These are phyloP conservation scores for Fusarium keratoplasticum DNA, from an alignment of 2,329 filamentous ascomycete species.

Conservation along the genomic window DNA sequence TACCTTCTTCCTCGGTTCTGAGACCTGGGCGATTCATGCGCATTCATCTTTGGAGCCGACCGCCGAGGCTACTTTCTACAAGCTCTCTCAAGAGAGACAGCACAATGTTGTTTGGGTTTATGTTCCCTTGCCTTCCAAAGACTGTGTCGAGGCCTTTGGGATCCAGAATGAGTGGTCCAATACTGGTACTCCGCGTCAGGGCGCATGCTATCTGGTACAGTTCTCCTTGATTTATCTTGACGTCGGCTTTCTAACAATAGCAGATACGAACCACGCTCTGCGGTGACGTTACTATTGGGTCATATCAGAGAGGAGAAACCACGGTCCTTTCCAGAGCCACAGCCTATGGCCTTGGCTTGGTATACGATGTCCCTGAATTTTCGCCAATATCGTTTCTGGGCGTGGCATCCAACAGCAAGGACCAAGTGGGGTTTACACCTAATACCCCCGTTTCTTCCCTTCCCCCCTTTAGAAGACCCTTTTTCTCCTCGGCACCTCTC, in stretches of 20 bases:
- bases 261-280: not conserved
- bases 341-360: not conserved
- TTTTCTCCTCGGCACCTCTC: not conserved
- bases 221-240: not conserved
- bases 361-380: not conserved
- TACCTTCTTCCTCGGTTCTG: slow-evolving; percentile 3
- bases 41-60: not conserved
- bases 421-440: not conserved
- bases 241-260: not conserved
- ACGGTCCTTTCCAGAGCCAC: not conserved
- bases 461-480: not conserved
- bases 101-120: not conserved
- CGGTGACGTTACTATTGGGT: not conserved
- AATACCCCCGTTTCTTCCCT: not conserved
- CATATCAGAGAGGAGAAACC: not conserved
- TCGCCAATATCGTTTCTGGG: not conserved
- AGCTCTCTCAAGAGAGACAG: not conserved
- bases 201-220: not conserved
- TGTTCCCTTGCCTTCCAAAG: not conserved
- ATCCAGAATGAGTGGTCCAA: not conserved
- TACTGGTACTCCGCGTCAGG: not conserved
- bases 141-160: not conserved
- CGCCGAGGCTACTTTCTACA: not conserved
- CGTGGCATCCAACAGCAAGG: not conserved
- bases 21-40: not conserved